These are phyloP conservation scores for Solanum chacoense DNA, from an alignment of 305 asterid species.

Conservation along the genomic window DNA sequence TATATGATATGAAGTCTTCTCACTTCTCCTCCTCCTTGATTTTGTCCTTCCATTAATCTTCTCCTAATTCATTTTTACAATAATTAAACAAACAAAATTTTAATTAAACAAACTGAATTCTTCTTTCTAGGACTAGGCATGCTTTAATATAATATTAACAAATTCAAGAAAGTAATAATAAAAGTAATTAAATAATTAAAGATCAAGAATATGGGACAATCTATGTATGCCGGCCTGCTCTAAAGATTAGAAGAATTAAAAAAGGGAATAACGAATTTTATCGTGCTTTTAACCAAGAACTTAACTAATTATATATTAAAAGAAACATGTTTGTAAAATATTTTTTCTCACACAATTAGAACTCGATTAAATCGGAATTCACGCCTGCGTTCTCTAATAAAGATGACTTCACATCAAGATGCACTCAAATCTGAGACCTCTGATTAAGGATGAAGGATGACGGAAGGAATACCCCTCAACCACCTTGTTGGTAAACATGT, in stretches of 20 bases:
- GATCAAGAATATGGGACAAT: slow-evolving; percentile 19
- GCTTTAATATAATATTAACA: slow-evolving; percentile 2
- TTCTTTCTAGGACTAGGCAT: slow-evolving; percentile 39
- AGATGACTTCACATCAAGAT: background rate
- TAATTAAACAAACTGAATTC: slow-evolving; percentile 12
- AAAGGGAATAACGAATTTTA: slow-evolving; percentile 17
- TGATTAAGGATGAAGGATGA: background rate
- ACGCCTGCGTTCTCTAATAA: background rate
- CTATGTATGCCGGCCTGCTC: slow-evolving; percentile 51
- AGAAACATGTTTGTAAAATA: background rate
- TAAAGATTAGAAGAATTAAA: background rate
- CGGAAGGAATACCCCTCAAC: background rate
- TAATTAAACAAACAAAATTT: slow-evolving; percentile 1
- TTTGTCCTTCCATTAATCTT: slow-evolving; percentile 48
- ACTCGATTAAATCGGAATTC: background rate
- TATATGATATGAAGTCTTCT: slow-evolving; percentile 76
- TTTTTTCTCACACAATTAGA: too few relatives aligned
- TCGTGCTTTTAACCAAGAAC: slow-evolving; percentile 22
- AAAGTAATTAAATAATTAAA: slow-evolving; percentile 7
- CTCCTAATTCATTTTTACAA: slow-evolving; percentile 21
- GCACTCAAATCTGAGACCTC: background rate
- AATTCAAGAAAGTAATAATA: background rate
- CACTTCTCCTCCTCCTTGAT: slow-evolving; percentile 50
- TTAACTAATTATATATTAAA: slow-evolving; percentile 6
- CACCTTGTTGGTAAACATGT: background rate